These are phyloP conservation scores for Apodospora peruviana DNA, from an alignment of 495 filamentous ascomycete genomes.

Conservation along the genomic window DNA sequence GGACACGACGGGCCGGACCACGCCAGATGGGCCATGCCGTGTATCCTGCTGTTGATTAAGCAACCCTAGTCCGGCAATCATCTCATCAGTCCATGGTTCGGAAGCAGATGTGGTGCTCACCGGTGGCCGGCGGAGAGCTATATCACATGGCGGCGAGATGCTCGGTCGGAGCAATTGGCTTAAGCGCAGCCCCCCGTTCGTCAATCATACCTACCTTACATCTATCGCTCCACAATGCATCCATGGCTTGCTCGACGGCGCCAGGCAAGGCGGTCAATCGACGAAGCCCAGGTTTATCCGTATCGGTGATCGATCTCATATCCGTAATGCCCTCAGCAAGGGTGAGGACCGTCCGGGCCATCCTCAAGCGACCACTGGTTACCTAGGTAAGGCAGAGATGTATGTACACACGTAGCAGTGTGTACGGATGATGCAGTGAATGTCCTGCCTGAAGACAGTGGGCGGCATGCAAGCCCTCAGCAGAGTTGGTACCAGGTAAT, in stretches of 20 bases:
- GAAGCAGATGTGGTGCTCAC: slow-evolving; percentile 1
- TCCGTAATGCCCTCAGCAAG: neutral
- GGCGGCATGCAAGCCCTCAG: too few relatives aligned
- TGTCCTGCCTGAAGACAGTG: too few relatives aligned
- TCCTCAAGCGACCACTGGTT: neutral
- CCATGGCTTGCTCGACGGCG: neutral
- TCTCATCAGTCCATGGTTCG: slow-evolving; percentile 3
- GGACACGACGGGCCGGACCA: slow-evolving; percentile 5
- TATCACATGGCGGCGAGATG: slow-evolving; percentile 17
- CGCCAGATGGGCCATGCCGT: neutral
- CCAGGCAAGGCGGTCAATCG: slow-evolving; percentile 11
- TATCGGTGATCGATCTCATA: slow-evolving; percentile 10
- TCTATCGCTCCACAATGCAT: slow-evolving; percentile 11
- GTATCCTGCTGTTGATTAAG: neutral
- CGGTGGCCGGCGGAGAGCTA: slow-evolving; percentile 3
- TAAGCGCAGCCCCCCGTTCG: neutral
- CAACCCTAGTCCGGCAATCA: neutral
- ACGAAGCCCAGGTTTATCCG: neutral
- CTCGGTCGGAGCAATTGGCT: slow-evolving; percentile 12
- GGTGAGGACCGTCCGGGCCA: neutral
- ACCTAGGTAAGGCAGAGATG: too few relatives aligned
- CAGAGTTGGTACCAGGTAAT: too few relatives aligned
- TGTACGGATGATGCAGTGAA: too few relatives aligned
- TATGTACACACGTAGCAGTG: too few relatives aligned
- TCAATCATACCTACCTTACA: slow-evolving; percentile 8